Base-by-base conservation (phyloP, 208 protist species). In the Leishmania braziliensis region DNA sequence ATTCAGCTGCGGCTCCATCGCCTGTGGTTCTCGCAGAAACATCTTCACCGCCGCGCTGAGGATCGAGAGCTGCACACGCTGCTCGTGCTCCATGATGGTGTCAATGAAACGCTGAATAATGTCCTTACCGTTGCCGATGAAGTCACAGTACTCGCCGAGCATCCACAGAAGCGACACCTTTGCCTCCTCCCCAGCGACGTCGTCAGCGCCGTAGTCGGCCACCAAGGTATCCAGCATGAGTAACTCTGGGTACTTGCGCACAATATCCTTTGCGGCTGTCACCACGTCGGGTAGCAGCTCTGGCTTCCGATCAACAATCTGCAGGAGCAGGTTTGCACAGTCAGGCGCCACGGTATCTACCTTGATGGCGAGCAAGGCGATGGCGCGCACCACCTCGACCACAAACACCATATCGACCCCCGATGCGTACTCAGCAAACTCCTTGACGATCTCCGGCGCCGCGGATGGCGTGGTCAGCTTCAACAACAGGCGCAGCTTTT, bases 161-260 rank as follows among this genome's bases (percentile, higher is more conserved):
- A 99, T 99, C 99, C 99, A 99, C 62, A 99, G 98, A 83, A 99
- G 98, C 20, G 98, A 90, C 68, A 95, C 95, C 88, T 99, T 99
- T 36, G 99, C 99, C 82, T 99, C 98, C 75, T 99, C 98, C 78
- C 99, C 98, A 63, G 98, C 95, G 5, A 99, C 96, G 39, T 91
- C 93, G 75, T 95, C 93, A 23, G 91, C 89, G 51, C 86, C 88
- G 87, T 91, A 89, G 26, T 97, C 87, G 51, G 81, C 78, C 43
- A 97, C 90, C 60, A 97, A 88, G 1, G 86, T 87, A 33, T 95
- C 90, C 43, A 97, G 79, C 26, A 95, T 87, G 18, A 95, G 88
- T 56, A 96, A 82, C 46, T 89, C 80, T n/a, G 93, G 95, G 80
- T 96, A 96, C 78, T 91, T 92, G 53, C 95, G 91, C 50, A 95